Conservation (phyloP, 148 eudicot species). For the Rhododendron ovatum region DNA sequence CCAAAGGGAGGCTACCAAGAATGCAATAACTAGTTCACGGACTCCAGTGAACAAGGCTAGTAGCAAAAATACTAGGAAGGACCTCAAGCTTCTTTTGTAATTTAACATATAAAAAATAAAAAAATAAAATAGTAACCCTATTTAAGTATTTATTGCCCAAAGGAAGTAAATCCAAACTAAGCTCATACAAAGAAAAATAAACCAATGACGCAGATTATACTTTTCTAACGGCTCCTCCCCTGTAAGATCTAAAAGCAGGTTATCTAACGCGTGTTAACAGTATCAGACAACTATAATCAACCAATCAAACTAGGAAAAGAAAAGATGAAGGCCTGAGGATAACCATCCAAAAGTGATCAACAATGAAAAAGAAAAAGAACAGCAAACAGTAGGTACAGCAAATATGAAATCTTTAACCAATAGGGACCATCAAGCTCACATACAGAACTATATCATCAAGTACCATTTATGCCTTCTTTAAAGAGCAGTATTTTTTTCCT, state of each 20-base stretch:
- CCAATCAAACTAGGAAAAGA: not conserved
- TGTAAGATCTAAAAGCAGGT: not conserved
- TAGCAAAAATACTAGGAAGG: not conserved
- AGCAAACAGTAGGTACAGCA: not conserved
- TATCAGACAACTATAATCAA: not conserved
- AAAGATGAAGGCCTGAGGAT: not conserved
- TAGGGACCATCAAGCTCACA: not conserved
- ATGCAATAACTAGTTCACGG: not conserved
- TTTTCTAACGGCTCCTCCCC: not conserved
- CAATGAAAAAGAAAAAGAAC: not conserved
- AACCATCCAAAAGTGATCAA: not conserved
- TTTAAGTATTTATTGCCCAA: not conserved
- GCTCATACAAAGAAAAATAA: not conserved
- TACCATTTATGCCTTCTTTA: not conserved
- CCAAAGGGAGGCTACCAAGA: not conserved
- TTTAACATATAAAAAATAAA: not conserved
- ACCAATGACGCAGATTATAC: not conserved
- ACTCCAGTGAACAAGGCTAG: not conserved
- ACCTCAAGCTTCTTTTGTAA: not conserved
- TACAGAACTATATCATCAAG: not conserved
- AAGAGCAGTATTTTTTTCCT: not conserved
- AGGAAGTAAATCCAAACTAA: not conserved
- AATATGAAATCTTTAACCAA: not conserved
- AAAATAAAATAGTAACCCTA: not conserved
- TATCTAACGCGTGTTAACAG: not conserved